phyloP scores from a whole-genome alignment of 495 filamentous ascomycete genomes.

The Penicillium herquei region DNA sequence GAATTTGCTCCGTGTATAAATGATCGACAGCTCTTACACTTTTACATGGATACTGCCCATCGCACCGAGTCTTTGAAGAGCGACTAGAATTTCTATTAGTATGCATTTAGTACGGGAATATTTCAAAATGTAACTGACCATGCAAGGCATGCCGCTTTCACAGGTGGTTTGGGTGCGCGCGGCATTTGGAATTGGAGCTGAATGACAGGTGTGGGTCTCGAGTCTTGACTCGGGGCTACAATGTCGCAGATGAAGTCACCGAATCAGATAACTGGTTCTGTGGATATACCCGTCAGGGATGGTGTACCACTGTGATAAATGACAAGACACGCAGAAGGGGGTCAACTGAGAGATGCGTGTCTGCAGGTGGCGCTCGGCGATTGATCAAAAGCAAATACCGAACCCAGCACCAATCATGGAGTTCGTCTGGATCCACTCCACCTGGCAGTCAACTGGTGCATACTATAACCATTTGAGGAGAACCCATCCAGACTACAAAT shows the following conservation, averaged over 20 bases:
- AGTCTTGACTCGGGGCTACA: no score
- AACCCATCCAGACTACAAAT: no score
- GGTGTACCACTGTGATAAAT: neutral
- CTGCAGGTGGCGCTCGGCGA: constrained; percentile 5
- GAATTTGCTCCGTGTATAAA: neutral
- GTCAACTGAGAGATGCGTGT: neutral
- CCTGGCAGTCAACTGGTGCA: no score
- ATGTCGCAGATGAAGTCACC: neutral
- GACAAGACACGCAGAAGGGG: neutral
- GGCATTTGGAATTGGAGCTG: neutral
- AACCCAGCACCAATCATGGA: neutral
- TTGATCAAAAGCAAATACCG: constrained; percentile 12
- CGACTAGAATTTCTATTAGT: constrained; percentile 31
- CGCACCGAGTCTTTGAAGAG: constrained; percentile 50
- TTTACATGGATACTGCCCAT: constrained; percentile 46
- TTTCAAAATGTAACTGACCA: constrained; percentile 34
- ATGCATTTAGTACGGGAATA: neutral
- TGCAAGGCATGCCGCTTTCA: constrained; percentile 53
- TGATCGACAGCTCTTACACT: constrained; percentile 9
- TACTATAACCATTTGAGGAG: no score
- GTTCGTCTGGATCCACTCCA: no score
- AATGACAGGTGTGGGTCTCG: no score
- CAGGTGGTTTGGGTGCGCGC: constrained; percentile 31
- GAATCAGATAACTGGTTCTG: neutral
- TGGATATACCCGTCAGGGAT: neutral